These are phyloP conservation scores for Candida berthetii DNA, from an alignment of 805 yeast genomes.

Conservation along the genomic window DNA sequence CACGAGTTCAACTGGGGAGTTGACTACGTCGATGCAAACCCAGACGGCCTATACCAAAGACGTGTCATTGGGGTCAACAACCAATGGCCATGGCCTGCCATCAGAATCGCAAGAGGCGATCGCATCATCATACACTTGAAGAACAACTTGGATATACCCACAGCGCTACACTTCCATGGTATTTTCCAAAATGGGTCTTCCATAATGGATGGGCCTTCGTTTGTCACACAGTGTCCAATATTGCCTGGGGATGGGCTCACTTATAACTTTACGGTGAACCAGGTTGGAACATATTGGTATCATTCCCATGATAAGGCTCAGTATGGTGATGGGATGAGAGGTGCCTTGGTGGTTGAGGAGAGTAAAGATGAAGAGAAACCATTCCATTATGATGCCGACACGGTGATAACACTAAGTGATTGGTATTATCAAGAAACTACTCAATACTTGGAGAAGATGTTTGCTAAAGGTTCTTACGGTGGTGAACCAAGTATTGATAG, in stretches of 20 bases:
- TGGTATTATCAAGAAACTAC: slow-evolving; percentile 40
- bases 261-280: slow-evolving; percentile 35
- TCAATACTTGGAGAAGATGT: slow-evolving; percentile 29
- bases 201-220: slow-evolving; percentile 45
- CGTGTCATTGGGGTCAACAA: slow-evolving; percentile 55
- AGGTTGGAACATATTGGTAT: slow-evolving; percentile 50
- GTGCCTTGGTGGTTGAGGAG: slow-evolving; percentile 38
- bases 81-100: slow-evolving; percentile 43
- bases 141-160: slow-evolving; percentile 36
- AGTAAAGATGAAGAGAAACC: slow-evolving; percentile 18
- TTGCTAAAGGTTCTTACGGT: slow-evolving; percentile 33
- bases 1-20: slow-evolving; percentile 30
- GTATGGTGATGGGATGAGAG: slow-evolving; percentile 41
- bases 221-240: slow-evolving; percentile 44
- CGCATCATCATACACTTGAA: slow-evolving; percentile 31
- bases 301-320: slow-evolving; percentile 46
- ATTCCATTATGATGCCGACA: slow-evolving; percentile 40
- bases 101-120: slow-evolving; percentile 35
- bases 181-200: slow-evolving; percentile 38
- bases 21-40: slow-evolving; percentile 36
- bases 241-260: slow-evolving; percentile 32
- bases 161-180: slow-evolving; percentile 54
- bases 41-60: slow-evolving; percentile 49
- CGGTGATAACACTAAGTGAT: slow-evolving; percentile 35
- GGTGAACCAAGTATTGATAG: slow-evolving; percentile 44